Evolutionary conservation across 495 filamentous ascomycete species (phyloP), one percentile per base, ranked within the genome.

Genomic region (Cenococcum geophilum): DNA sequence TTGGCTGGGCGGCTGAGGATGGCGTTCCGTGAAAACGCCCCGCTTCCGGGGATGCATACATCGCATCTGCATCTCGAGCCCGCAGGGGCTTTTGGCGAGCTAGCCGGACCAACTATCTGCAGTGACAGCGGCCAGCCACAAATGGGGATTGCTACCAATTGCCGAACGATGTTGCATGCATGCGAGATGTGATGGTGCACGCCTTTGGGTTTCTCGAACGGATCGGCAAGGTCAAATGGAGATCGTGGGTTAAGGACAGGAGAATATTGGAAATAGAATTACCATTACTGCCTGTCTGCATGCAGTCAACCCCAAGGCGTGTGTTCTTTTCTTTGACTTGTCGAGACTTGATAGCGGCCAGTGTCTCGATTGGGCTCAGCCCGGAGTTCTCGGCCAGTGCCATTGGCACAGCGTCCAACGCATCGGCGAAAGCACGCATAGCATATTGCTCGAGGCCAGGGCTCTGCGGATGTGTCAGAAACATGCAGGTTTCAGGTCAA

Each of bases 301-400:
- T 97, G 79, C 93, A 99, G 79, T 99, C 93, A 20, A 99, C 92
- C 61, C 93, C 93, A 50, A 99, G 79, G 57, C 85, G 83, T 32
- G 85, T 78, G 71, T 91, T 87, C 72, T 89, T 87, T 75, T 92
- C 87, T 77, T 91, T 95, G 67, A 92, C 89, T 74, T 99, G 93
- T 72, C 92, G 83, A 59, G 89, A 92, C 82, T 97, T 99, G 79
- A 99, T 85, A 65, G 87, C 85, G 43, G 93, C 91, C 50, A 99
- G 81, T 0, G 92, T 95, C 71, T 96, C 91, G 69, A 99, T 97
- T 18, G 95, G 91, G 75, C 89, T 95, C 61, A 97, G 73, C 52
- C 93, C 93, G 65, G 89, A 95, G 81, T 99, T 99, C 80, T 97
- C 92, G 35, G 93, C 89, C 60, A 99, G 82, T 0, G 93, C 91